Evolutionary conservation across 768 basidiomycete species (phyloP).

Genomic region (Leucosporidium scottii): DNA sequence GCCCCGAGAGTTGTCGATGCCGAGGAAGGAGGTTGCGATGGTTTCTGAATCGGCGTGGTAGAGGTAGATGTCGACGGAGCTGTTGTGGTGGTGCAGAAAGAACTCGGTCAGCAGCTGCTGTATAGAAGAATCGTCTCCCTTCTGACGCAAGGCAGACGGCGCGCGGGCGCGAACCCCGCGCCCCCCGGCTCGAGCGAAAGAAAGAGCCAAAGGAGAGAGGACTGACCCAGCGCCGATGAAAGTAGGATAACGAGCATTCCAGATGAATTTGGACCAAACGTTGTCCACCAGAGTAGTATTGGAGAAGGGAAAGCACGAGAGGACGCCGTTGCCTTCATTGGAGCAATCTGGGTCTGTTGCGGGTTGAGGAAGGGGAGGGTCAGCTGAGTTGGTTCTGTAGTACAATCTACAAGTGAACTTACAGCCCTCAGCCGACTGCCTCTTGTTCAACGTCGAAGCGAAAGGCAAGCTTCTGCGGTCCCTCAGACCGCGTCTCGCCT

Average conservation of each 20-base stretch:
- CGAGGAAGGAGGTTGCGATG: conserved; percentile 48
- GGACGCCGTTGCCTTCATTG: conserved; percentile 56
- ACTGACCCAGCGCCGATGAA: conserved; percentile 23
- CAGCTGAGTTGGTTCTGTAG: too few species aligned
- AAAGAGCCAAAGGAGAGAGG: too few species aligned
- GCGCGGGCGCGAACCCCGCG: conserved; percentile 51
- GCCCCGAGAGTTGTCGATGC: conserved; percentile 54
- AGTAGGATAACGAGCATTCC: conserved; percentile 43
- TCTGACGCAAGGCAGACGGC: conserved; percentile 55
- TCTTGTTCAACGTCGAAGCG: too few species aligned
- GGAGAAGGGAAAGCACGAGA: conserved; percentile 66
- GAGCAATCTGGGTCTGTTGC: conserved; percentile 41
- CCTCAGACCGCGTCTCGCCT: too few species aligned
- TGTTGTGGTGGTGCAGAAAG: not conserved
- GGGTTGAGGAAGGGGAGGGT: not conserved
- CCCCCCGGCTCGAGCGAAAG: conserved; percentile 18
- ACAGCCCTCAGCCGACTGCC: too few species aligned
- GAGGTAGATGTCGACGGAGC: conserved; percentile 69
- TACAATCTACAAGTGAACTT: too few species aligned
- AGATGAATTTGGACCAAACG: conserved; percentile 55
- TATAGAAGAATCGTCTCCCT: conserved; percentile 41
- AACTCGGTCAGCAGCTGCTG: conserved; percentile 44
- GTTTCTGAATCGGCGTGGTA: conserved; percentile 61
- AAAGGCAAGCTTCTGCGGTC: too few species aligned
- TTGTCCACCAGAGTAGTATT: conserved; percentile 61